A percentile compares a stretch with the other conserved stretches of the same genome.
Conservation (phyloP, 495 filamentous ascomycete genomes). For the Penicillium taxi region DNA sequence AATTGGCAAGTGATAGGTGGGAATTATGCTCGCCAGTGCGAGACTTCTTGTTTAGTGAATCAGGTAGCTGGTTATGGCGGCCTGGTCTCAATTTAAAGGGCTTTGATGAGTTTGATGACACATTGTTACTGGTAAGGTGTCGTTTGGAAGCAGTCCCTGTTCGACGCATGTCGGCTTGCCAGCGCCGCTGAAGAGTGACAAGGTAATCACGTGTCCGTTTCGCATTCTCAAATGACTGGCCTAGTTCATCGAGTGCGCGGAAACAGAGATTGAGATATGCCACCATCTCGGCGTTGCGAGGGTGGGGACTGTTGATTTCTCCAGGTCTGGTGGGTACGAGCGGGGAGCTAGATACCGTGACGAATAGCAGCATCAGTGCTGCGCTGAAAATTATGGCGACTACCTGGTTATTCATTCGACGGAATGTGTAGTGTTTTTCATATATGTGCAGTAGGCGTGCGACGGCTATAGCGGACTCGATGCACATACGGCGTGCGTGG, state of each 20-base stretch:
- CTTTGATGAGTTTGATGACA: conserved; percentile 3
- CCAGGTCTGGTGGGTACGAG: conserved; percentile 14
- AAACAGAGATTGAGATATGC: conserved; percentile 43
- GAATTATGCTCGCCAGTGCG: conserved; percentile 4
- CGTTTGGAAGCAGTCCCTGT: conserved; percentile 30
- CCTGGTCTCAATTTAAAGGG: background rate
- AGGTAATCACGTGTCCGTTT: conserved; percentile 40
- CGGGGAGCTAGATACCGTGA: conserved; percentile 35
- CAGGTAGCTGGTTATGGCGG: conserved; percentile 6
- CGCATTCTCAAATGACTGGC: conserved; percentile 41
- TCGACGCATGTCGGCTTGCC: conserved; percentile 41
- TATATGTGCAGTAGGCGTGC: conserved; percentile 41
- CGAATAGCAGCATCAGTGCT: conserved; percentile 41
- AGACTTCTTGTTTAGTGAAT: conserved; percentile 28
- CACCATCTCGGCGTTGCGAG: conserved; percentile 34
- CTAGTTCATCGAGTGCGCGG: conserved; percentile 39
- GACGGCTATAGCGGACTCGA: conserved; percentile 39
- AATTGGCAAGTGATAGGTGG: background rate
- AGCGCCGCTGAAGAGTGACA: conserved; percentile 38
- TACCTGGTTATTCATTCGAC: conserved; percentile 44
- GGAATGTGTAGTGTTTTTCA: conserved; percentile 43
- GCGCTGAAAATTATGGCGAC: conserved; percentile 46
- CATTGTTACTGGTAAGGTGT: conserved; percentile 23
- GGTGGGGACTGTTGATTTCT: conserved; percentile 16
- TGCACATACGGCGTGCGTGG: conserved; percentile 42